Conservation (phyloP, 2,329 filamentous ascomycete species). For the Sarocladium strictum region DNA sequence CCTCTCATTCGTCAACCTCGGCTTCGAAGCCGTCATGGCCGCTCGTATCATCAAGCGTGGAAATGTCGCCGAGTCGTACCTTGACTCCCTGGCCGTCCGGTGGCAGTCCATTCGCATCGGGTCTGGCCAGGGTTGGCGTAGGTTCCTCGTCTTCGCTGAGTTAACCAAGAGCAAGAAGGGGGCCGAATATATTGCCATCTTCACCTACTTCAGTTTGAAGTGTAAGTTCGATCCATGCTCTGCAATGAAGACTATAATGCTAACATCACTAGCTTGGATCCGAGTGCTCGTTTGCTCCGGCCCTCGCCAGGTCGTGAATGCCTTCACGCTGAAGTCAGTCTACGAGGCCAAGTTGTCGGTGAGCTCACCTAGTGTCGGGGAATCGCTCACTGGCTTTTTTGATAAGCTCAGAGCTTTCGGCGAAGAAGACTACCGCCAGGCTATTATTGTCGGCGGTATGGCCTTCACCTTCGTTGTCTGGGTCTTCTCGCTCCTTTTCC, state of each 20-base stretch:
- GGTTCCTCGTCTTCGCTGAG: slow-evolving; percentile 89
- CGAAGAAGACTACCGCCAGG: slow-evolving; percentile 68
- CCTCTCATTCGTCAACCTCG: slow-evolving; percentile 76
- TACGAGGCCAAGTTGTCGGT: slow-evolving; percentile 67
- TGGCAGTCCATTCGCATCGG: slow-evolving; percentile 77
- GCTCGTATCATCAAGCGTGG: slow-evolving; percentile 75
- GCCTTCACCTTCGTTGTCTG: slow-evolving; percentile 86
- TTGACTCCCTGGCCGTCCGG: slow-evolving; percentile 80
- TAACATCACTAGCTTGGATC: slow-evolving; percentile 61
- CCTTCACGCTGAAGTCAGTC: slow-evolving; percentile 79
- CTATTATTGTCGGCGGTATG: slow-evolving; percentile 83
- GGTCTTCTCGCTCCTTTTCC: slow-evolving; percentile 70
- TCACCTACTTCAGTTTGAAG: slow-evolving; percentile 77
- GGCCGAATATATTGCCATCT: slow-evolving; percentile 82
- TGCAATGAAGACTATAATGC: background rate
- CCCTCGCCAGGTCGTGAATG: slow-evolving; percentile 87
- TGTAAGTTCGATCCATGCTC: slow-evolving; percentile 32
- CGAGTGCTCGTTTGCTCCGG: slow-evolving; percentile 87
- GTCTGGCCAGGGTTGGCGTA: slow-evolving; percentile 71
- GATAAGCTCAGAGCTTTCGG: slow-evolving; percentile 72
- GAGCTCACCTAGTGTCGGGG: slow-evolving; percentile 46
- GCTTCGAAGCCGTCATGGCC: slow-evolving; percentile 74
- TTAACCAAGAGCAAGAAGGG: slow-evolving; percentile 89
- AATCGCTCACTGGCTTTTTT: slow-evolving; percentile 70
- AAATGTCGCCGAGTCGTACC: slow-evolving; percentile 84